Evolutionary conservation across 1,284 basidiomycete genomes (phyloP), one percentile per base, ranked within the genome.

Genomic region (Malassezia sp.): DNA sequence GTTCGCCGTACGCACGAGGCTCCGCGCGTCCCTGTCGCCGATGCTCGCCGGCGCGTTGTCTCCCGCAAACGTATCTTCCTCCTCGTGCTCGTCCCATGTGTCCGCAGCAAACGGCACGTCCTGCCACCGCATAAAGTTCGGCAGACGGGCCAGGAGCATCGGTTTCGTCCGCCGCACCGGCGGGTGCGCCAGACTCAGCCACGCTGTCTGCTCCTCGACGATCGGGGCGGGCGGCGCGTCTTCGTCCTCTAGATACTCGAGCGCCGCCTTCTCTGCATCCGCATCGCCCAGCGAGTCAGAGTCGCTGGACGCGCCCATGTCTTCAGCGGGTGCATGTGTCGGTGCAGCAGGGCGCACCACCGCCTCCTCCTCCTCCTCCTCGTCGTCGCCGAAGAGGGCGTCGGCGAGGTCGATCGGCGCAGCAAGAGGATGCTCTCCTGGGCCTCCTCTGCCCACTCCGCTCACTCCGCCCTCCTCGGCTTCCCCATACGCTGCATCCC

Each of bases 1-100:
- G 69, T 89, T 89, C 73, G 87, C 84, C 9, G 88, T 84, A 60
- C 83, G 83, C 40, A 90, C 37, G 30, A 66, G 37, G 42, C 57
- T 60, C 1, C 59, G 50, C 23, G 61, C 53, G 24, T 57, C 59
- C 27, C 57, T 42, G 38, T 62, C 59, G 36, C 51, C 45, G 76
- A 68, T 84, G n/a, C 48, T 39, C 28, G 53, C 42, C n/a, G n/a
- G n/a, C n/a, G n/a, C n/a, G n/a, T n/a, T n/a, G 79, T 83, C 82
- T 53, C 79, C 81, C 42, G 49, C 53, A 14, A 45, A 38, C 12
- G 56, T 31, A 39, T 49, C 38, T 38, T 57, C 56, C 28, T 66
- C 65, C 20, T 65, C 59, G 5, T 52, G 42, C 44, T 63, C 58
- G 32, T 63, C 56, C 56, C 57, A 65, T 8, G 52, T 51, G 15